Base-by-base conservation (phyloP, 2,329 filamentous ascomycete genomes). In the Aureobasidium sp. region DNA sequence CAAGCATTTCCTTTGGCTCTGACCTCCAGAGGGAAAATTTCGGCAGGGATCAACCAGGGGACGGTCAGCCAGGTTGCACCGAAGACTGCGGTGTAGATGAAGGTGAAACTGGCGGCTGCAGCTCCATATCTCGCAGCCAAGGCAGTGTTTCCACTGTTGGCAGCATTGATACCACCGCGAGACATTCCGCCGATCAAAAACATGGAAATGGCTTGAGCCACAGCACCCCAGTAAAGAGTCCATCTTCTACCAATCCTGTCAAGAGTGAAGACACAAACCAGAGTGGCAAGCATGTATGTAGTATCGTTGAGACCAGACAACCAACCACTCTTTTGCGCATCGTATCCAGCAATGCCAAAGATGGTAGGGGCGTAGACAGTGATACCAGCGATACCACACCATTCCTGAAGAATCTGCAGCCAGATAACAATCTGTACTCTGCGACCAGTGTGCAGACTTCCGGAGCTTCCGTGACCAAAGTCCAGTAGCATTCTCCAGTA, bases 1-100 rank as follows among this genome's bases (percentile, higher is more conserved):
- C 84, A 90, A 0, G 88, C 86, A 63, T 90, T 91, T 6, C 88
- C 88, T 66, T 87, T 86, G 1, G 88, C 88, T 27, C 88, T 81
- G 0, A 90, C 81, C 63, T 87, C 81, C 0, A 90, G 73, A 0
- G 88, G 87, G 67, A 89, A 91, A 61, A 90, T 90, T 69, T 91
- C 87, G 1, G 87, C 86, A 2, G 69, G 69, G 55, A 78, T 72
- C 68, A 81, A 30, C 81, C 75, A 74, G 0, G 79, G 78, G 0
- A 83, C 79, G 0, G 80, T 83, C 3, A 85, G 68, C 83, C 83
- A 86, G 0, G 84, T 86, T 0, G 84, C 83, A 21, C 84, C 86
- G 64, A 88, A 88, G 0, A 85, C 76, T 2, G 79, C 80, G 0
- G 84, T 88, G 71, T 86, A 89, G 50, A 88, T 76, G 69, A 89